These are phyloP conservation scores for Tremella yokohamensis DNA, from an alignment of 768 basidiomycete genomes.

Conservation along the genomic window DNA sequence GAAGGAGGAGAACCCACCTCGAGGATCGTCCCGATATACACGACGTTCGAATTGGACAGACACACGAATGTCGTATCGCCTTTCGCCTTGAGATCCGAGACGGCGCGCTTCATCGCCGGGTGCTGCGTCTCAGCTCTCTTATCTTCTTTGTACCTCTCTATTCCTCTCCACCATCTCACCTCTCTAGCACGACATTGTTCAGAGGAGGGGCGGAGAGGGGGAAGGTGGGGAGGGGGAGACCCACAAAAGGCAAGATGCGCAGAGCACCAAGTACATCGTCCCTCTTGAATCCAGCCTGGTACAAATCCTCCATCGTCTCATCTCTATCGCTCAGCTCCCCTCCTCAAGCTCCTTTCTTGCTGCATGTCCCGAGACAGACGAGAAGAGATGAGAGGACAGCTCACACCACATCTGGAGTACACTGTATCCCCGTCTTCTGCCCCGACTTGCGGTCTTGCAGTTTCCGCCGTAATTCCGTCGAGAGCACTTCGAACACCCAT, in stretches of 20 bases:
- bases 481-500: conserved; percentile 73
- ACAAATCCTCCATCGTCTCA: conserved; percentile 62
- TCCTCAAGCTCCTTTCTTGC: not conserved
- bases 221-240: conserved; percentile 39
- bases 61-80: conserved; percentile 75
- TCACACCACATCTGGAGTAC: conserved; percentile 89
- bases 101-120: conserved; percentile 90
- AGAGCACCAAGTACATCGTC: conserved; percentile 76
- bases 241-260: conserved; percentile 77
- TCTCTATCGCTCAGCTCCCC: conserved; percentile 22
- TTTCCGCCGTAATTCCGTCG: conserved; percentile 74
- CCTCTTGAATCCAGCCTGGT: conserved; percentile 64
- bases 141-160: not conserved
- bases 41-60: conserved; percentile 87
- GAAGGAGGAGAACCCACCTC: conserved; percentile 56
- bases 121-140: conserved; percentile 60
- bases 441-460: conserved; percentile 64
- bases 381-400: conserved; percentile 28
- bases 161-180: too few species aligned
- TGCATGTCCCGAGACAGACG: not conserved
- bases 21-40: conserved; percentile 87
- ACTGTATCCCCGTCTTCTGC: conserved; percentile 58
- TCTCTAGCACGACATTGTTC: too few species aligned
- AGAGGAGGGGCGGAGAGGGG: too few species aligned
- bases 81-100: conserved; percentile 67